Evolutionary conservation across 2,329 filamentous ascomycete genomes (phyloP).

Genomic region (Calonectria henricotiae): DNA sequence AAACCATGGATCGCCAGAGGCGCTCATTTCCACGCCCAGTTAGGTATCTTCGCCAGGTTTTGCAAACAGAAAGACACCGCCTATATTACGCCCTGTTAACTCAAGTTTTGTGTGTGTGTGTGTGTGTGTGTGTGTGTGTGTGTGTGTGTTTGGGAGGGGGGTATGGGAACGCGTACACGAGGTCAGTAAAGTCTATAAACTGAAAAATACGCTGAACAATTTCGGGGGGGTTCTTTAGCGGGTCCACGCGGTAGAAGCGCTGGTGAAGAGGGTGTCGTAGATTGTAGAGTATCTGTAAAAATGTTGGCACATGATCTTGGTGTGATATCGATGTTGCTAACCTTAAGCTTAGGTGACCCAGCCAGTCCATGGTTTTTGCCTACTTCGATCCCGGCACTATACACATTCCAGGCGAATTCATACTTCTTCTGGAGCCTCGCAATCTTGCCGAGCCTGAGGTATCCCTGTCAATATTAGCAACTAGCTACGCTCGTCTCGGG

Average conservation of each 20-base stretch:
- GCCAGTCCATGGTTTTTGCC: slow-evolving; percentile 51
- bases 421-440: slow-evolving; percentile 58
- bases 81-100: slow-evolving; percentile 35
- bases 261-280: slow-evolving; percentile 57
- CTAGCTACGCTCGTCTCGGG: neutral
- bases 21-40: slow-evolving; percentile 51
- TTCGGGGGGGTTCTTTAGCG: slow-evolving; percentile 58
- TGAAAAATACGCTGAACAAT: slow-evolving; percentile 58
- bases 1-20: slow-evolving; percentile 56
- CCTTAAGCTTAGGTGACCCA: slow-evolving; percentile 57
- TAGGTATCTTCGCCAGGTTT: slow-evolving; percentile 55
- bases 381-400: slow-evolving; percentile 60
- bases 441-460: slow-evolving; percentile 62
- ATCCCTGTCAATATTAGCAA: slow-evolving; percentile 56
- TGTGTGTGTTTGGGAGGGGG: neutral
- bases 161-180: slow-evolving; percentile 48
- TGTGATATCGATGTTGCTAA: slow-evolving; percentile 35
- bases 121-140: neutral
- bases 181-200: slow-evolving; percentile 55
- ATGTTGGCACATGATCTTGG: slow-evolving; percentile 19
- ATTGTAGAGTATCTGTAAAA: slow-evolving; percentile 55
- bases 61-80: slow-evolving; percentile 56
- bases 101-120: neutral
- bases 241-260: slow-evolving; percentile 57
- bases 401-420: slow-evolving; percentile 61